Evolutionary conservation across 2,329 filamentous ascomycete genomes (phyloP).

Genomic region (Fusarium sp.): DNA sequence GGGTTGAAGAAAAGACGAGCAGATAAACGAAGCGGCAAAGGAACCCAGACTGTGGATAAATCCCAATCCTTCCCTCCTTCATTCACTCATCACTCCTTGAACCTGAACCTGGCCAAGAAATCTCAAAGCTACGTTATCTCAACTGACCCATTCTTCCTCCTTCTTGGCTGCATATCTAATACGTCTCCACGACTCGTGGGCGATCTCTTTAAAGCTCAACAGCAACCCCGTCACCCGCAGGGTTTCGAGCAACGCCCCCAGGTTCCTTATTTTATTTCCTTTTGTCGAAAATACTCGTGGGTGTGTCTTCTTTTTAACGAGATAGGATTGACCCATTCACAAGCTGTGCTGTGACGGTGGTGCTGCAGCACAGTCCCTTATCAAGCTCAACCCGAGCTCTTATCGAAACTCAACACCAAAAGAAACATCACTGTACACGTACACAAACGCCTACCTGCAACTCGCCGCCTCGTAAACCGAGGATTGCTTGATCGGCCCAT

Average conservation of each 20-base stretch:
- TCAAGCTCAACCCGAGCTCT: neutral
- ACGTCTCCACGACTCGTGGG: slow-evolving; percentile 29
- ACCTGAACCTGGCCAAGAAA: slow-evolving; percentile 15
- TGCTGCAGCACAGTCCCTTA: neutral
- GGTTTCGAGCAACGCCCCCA: slow-evolving; percentile 30
- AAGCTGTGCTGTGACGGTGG: slow-evolving; percentile 1
- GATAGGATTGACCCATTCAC: neutral
- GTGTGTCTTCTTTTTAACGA: neutral
- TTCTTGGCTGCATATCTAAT: slow-evolving; percentile 25
- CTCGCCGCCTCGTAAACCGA: slow-evolving; percentile 14
- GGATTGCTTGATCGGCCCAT: slow-evolving; percentile 16
- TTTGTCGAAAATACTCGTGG: neutral
- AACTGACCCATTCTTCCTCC: slow-evolving; percentile 40
- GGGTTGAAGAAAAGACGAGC: neutral
- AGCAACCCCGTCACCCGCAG: slow-evolving; percentile 33
- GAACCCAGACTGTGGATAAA: slow-evolving; percentile 18
- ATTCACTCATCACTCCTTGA: neutral
- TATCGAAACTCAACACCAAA: slow-evolving; percentile 26
- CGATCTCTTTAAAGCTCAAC: slow-evolving; percentile 42
- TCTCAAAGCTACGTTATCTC: slow-evolving; percentile 27
- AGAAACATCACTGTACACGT: slow-evolving; percentile 7
- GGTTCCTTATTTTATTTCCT: slow-evolving; percentile 20
- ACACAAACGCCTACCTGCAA: slow-evolving; percentile 9
- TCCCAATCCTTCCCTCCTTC: slow-evolving; percentile 7
- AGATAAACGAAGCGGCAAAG: neutral